A percentile compares a stretch with the other conserved stretches of the same genome.
These are phyloP conservation scores for Malassezia yamatoensis DNA, from an alignment of 1,284 basidiomycete species.

Conservation along the genomic window DNA sequence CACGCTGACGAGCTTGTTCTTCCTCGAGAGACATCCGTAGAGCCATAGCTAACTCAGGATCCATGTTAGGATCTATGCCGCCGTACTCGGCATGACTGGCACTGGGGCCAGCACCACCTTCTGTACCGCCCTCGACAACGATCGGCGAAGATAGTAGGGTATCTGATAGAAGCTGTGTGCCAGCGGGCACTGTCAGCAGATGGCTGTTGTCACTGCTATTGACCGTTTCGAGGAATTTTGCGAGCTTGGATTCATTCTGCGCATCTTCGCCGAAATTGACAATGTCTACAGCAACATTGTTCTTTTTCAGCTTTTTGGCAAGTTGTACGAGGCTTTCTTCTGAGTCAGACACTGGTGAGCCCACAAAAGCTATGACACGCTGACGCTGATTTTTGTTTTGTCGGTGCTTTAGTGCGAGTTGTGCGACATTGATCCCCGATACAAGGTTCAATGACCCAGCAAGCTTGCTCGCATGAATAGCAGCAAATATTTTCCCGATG, in stretches of 20 bases:
- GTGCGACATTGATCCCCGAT: constrained; percentile 83
- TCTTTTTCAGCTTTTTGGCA: constrained; percentile 97
- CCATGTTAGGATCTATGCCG: constrained; percentile 75
- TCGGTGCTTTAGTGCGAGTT: constrained; percentile 90
- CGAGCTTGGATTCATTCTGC: constrained; percentile 56
- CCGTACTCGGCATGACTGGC: constrained; percentile 59
- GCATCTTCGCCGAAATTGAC: constrained; percentile 61
- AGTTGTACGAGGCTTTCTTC: constrained; percentile 56
- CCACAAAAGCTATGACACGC: constrained; percentile 84
- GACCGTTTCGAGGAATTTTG: constrained; percentile 66
- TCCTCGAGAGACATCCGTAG: constrained; percentile 96
- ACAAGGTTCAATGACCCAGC: constrained; percentile 71
- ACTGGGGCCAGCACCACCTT: constrained; percentile 23
- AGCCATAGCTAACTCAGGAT: constrained; percentile 96
- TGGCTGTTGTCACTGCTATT: constrained; percentile 69
- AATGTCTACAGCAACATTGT: constrained; percentile 91
- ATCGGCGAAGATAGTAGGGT: constrained; percentile 69
- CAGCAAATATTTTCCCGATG: constrained; percentile 77
- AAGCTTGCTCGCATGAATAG: constrained; percentile 64
- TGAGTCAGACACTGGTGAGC: constrained; percentile 57
- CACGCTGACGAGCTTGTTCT: constrained; percentile 68
- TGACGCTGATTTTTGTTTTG: constrained; percentile 98
- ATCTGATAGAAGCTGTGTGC: constrained; percentile 66
- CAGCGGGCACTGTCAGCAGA: constrained; percentile 68
- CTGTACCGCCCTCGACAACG: constrained; percentile 68